Conservation (phyloP, 1,139 yeast genomes). For the Hansenula lynferdii region DNA sequence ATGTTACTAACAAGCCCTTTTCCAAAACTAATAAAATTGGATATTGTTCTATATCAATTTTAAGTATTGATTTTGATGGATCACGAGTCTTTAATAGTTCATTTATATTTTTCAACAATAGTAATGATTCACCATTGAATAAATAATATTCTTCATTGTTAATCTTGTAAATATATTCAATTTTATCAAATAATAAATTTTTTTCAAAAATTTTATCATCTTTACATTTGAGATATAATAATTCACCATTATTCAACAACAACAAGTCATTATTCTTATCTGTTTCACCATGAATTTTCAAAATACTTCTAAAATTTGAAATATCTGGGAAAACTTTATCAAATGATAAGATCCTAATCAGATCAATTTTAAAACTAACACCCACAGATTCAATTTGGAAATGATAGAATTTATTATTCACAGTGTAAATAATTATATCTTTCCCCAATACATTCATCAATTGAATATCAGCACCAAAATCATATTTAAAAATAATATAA, state of each 20-base stretch:
- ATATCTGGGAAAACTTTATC: conserved; percentile 11
- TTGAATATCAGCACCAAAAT: conserved; percentile 15
- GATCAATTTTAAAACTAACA: conserved; percentile 17
- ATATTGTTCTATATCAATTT: conserved; percentile 16
- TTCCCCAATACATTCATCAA: conserved; percentile 15
- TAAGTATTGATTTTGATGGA: conserved; percentile 11
- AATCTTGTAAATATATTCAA: conserved; percentile 21
- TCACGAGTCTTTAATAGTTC: conserved; percentile 7
- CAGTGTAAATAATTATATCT: conserved; percentile 17
- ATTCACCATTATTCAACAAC: conserved; percentile 26
- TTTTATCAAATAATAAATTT: conserved; percentile 20
- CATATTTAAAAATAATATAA: conserved; percentile 23
- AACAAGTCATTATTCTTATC: conserved; percentile 24
- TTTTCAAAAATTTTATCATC: conserved; percentile 10
- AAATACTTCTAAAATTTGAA: conserved; percentile 11
- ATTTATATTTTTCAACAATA: conserved; percentile 25
- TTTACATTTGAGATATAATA: conserved; percentile 20
- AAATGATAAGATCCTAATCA: conserved; percentile 17
- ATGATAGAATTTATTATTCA: conserved; percentile 15
- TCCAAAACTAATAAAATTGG: conserved; percentile 19
- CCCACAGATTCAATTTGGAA: conserved; percentile 13
- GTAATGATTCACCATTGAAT: conserved; percentile 23
- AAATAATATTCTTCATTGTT: conserved; percentile 19
- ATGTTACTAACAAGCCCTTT: conserved; percentile 20
- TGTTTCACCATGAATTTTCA: conserved; percentile 18